These are phyloP conservation scores for Pyrrhoderma lamaoense DNA, from an alignment of 1,284 basidiomycete genomes.

Conservation along the genomic window DNA sequence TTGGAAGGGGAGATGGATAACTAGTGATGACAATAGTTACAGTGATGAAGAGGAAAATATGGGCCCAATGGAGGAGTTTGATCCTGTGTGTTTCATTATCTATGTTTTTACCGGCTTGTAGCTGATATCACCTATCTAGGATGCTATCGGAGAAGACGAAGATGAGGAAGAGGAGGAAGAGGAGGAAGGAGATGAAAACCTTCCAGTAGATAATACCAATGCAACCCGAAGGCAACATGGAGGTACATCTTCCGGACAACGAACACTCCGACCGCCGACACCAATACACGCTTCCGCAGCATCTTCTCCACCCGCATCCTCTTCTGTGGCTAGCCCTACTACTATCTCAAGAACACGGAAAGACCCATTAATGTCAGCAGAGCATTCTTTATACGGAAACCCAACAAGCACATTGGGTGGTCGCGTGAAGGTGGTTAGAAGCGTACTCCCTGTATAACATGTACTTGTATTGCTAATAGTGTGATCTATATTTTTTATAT, in stretches of 20 bases:
- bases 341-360: conserved; percentile 3
- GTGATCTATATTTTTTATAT: background rate
- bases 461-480: too few relatives aligned
- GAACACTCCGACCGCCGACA: conserved; percentile 15
- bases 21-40: conserved; percentile 60
- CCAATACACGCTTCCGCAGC: conserved; percentile 15
- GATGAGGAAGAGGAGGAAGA: conserved; percentile 56
- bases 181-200: conserved; percentile 30
- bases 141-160: conserved; percentile 52
- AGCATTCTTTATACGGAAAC: conserved; percentile 1
- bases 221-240: background rate
- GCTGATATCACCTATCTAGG: conserved; percentile 29
- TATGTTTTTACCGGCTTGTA: background rate
- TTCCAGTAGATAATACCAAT: background rate
- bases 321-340: conserved; percentile 13
- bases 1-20: conserved; percentile 80
- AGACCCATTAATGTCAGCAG: background rate
- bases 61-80: conserved; percentile 76
- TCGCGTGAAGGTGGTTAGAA: conserved; percentile 11
- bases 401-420: background rate
- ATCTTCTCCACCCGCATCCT: conserved; percentile 15
- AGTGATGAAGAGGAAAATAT: conserved; percentile 63
- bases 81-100: conserved; percentile 47
- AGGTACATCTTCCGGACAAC: conserved; percentile 5
- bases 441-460: conserved; percentile 2